Evolutionary conservation across 163 green algal species (phyloP).

Genomic region (Coccomyxa subellipsoidea): DNA sequence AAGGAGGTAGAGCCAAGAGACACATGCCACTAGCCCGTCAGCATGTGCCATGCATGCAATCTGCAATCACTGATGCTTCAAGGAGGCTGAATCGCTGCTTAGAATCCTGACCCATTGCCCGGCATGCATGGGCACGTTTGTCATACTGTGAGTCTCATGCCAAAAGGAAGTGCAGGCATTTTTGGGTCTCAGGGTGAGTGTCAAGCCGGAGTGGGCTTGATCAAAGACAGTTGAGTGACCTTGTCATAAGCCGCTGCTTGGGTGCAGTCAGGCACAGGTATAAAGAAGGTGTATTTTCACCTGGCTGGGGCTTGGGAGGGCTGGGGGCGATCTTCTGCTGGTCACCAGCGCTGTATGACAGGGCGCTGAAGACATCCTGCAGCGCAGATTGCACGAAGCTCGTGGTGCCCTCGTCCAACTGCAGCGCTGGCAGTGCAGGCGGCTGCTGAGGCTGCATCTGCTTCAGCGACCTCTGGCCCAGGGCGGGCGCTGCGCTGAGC

Average conservation of each 20-base stretch:
- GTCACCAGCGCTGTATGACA: background rate
- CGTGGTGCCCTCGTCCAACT: background rate
- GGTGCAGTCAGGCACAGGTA: background rate
- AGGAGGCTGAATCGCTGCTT: no score
- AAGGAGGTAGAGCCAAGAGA: no score
- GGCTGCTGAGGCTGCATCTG: background rate
- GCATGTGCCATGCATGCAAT: no score
- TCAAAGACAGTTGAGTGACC: no score
- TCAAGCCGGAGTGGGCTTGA: no score
- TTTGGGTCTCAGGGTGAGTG: no score
- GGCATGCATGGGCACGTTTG: background rate
- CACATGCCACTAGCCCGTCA: no score
- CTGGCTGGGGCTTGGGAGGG: slow-evolving; percentile 3
- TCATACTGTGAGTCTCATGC: no score
- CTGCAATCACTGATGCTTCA: no score
- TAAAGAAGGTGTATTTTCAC: background rate
- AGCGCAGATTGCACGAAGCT: background rate
- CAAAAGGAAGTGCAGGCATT: background rate
- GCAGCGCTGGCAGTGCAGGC: background rate
- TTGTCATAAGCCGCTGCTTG: no score
- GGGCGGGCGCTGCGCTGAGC: background rate
- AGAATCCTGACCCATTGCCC: no score
- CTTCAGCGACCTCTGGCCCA: background rate
- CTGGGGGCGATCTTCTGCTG: background rate
- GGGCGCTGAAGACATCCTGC: slow-evolving; percentile 4